phyloP scores from a whole-genome alignment of 768 basidiomycete species.

The Leccinum aurantiacum region DNA sequence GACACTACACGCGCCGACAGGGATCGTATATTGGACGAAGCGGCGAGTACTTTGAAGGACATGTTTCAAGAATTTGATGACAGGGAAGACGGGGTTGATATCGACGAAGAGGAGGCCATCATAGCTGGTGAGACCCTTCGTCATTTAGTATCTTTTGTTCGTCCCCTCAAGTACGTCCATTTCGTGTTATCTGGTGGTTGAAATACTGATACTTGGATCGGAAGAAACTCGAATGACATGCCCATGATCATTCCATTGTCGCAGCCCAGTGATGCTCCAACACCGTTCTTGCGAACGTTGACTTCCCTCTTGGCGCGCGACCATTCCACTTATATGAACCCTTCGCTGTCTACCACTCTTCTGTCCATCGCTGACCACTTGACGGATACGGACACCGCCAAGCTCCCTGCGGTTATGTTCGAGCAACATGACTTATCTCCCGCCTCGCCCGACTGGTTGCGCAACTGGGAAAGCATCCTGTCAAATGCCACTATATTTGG shows the following conservation, averaged over 20 bases:
- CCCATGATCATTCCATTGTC: conserved; percentile 52
- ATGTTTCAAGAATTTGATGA: conserved; percentile 72
- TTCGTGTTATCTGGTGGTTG: not conserved
- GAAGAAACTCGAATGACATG: conserved; percentile 46
- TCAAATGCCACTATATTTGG: conserved; percentile 47
- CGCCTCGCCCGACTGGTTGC: conserved; percentile 69
- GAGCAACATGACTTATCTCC: conserved; percentile 70
- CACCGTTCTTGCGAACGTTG: conserved; percentile 59
- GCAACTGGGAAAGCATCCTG: conserved; percentile 61
- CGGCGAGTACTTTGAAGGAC: conserved; percentile 67
- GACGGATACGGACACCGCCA: conserved; percentile 64
- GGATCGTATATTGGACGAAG: conserved; percentile 67
- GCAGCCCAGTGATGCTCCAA: conserved; percentile 55
- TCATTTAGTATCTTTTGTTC: conserved; percentile 58
- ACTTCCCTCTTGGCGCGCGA: conserved; percentile 65
- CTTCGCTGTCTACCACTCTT: conserved; percentile 61
- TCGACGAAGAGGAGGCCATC: conserved; percentile 69
- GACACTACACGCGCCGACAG: conserved; percentile 35
- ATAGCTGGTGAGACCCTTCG: conserved; percentile 63
- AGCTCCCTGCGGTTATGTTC: conserved; percentile 59
- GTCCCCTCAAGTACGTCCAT: conserved; percentile 51
- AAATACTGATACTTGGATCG: conserved; percentile 14
- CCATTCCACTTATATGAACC: conserved; percentile 54
- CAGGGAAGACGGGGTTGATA: conserved; percentile 50
- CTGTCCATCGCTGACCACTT: conserved; percentile 69